Percentiles rank a stretch among this genome's conserved stretches.
Conservation (phyloP, 768 basidiomycete species). For the Lactarius tabidus region DNA sequence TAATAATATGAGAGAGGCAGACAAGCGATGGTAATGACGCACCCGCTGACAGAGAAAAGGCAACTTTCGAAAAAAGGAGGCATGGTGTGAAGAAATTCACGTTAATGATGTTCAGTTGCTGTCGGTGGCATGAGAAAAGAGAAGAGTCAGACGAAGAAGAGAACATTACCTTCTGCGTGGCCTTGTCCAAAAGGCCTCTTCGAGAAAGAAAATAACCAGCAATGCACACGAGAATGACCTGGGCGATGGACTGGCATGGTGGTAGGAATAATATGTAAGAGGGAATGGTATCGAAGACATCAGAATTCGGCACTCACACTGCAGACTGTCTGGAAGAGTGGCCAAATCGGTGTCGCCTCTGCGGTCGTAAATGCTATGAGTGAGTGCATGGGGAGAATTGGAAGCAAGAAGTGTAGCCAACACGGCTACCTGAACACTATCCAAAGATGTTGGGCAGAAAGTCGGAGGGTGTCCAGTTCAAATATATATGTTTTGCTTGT, state of each 20-base stretch:
- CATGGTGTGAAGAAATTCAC: constrained; percentile 87
- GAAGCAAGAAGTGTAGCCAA: background rate
- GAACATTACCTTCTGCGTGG: constrained; percentile 81
- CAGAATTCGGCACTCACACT: constrained; percentile 37
- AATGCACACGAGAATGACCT: constrained; percentile 83
- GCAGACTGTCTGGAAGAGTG: constrained; percentile 55
- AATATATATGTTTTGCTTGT: background rate
- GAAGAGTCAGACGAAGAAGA: background rate
- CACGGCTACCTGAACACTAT: background rate
- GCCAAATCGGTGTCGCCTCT: constrained; percentile 34
- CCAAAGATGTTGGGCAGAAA: background rate
- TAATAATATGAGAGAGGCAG: background rate
- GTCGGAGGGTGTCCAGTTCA: background rate
- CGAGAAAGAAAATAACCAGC: constrained; percentile 79
- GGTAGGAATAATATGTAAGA: background rate
- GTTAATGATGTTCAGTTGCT: constrained; percentile 80
- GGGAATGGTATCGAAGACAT: background rate
- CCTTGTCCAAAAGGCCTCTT: constrained; percentile 82
- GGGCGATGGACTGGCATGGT: constrained; percentile 66
- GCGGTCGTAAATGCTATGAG: background rate
- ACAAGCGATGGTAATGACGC: constrained; percentile 19
- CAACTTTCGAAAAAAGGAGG: constrained; percentile 91
- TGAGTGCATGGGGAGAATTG: background rate
- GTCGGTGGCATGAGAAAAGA: background rate
- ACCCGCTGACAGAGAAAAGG: constrained; percentile 75